Evolutionary conservation across 2,329 filamentous ascomycete species (phyloP).

Genomic region (Exophiala lecanii-corni): DNA sequence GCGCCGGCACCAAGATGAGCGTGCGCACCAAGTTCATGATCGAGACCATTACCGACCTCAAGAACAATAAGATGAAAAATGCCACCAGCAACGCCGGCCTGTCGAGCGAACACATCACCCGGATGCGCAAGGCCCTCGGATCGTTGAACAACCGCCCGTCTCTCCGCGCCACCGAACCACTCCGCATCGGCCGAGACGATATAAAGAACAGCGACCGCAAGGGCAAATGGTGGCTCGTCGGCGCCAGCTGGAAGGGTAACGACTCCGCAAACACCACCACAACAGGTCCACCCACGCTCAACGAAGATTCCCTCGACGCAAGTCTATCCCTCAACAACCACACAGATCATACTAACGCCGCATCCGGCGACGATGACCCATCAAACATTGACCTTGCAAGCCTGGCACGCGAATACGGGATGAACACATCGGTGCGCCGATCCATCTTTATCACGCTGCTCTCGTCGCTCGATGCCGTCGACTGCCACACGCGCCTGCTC

Average conservation of each 20-base stretch:
- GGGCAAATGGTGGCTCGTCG: slow-evolving; percentile 98
- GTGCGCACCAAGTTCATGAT: slow-evolving; percentile 96
- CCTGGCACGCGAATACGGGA: slow-evolving; percentile 74
- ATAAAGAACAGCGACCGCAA: slow-evolving; percentile 78
- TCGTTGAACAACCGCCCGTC: slow-evolving; percentile 62
- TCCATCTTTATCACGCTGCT: slow-evolving; percentile 93
- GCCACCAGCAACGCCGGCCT: slow-evolving; percentile 66
- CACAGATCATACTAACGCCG: slow-evolving; percentile 4
- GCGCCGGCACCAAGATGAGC: slow-evolving; percentile 59
- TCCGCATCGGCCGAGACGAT: slow-evolving; percentile 76
- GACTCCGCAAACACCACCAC: slow-evolving; percentile 31
- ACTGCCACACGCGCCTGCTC: slow-evolving; percentile 72
- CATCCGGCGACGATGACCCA: slow-evolving; percentile 33
- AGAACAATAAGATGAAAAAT: slow-evolving; percentile 86
- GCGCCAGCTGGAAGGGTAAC: slow-evolving; percentile 72
- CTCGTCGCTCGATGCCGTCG: slow-evolving; percentile 75
- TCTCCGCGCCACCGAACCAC: slow-evolving; percentile 70
- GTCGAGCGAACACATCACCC: slow-evolving; percentile 73
- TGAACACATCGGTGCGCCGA: slow-evolving; percentile 80
- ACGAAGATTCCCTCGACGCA: slow-evolving; percentile 1
- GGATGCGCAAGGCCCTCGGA: slow-evolving; percentile 84
- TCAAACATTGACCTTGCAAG: slow-evolving; percentile 60
- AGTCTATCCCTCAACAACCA: slow-evolving; percentile 5
- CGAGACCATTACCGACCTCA: slow-evolving; percentile 88
- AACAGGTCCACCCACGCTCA: background rate